phyloP scores from a whole-genome alignment of 225 moss, liverwort and hornwort species.

The Lunularia cruciata region DNA sequence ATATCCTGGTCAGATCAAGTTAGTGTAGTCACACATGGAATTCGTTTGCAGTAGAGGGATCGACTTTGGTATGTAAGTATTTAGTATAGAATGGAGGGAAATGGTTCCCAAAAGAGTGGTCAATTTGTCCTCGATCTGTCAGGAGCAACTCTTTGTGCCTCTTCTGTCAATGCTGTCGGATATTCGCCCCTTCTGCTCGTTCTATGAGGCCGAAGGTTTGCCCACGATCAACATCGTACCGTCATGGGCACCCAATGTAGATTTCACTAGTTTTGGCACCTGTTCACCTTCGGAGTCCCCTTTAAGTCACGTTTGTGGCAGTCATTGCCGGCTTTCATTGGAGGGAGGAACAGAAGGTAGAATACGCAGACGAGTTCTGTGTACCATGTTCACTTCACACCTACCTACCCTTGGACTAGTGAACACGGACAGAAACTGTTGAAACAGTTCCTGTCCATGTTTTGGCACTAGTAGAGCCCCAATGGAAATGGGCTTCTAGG shows the following conservation, averaged over 20 bases:
- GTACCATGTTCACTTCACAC: not conserved
- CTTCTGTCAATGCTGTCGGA: not conserved
- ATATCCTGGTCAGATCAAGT: not conserved
- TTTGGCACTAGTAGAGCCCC: too few relatives aligned
- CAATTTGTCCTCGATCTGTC: not conserved
- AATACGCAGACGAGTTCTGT: not conserved
- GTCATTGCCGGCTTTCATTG: not conserved
- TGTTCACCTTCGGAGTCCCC: not conserved
- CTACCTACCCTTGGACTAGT: too few relatives aligned
- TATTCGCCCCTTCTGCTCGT: too few relatives aligned
- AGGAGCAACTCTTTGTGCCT: not conserved
- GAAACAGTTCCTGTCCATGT: not conserved
- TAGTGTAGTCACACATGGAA: not conserved
- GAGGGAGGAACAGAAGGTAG: slow-evolving; percentile 13
- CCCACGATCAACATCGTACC: not conserved
- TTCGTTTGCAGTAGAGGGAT: not conserved
- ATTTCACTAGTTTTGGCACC: slow-evolving; percentile 3
- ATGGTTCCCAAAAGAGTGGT: not conserved
- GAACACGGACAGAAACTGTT: not conserved
- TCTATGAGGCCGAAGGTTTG: not conserved
- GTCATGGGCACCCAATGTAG: not conserved
- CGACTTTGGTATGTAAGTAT: slow-evolving; percentile 3
- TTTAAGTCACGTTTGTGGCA: not conserved
- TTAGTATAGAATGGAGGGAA: not conserved
- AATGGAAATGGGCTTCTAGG: too few relatives aligned